Evolutionary conservation across 1,139 yeast genomes (phyloP), one percentile per base, ranked within the genome.

Genomic region (Zygosaccharomyces sapae): DNA sequence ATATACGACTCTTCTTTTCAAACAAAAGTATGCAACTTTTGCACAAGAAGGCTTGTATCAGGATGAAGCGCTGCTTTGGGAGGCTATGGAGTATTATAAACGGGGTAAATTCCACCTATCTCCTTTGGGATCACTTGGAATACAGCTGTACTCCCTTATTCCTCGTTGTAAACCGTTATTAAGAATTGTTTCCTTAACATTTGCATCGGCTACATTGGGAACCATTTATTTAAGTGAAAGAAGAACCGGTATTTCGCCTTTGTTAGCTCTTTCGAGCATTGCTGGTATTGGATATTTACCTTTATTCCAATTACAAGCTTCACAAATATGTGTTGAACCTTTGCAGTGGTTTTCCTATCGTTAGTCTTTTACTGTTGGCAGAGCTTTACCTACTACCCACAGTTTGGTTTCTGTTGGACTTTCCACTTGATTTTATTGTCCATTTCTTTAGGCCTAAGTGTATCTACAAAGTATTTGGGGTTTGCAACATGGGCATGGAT

Each of bases 381-480:
- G 55, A 66, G 65, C 48, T 59, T 74, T 40, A 74, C 73, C 49
- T 49, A 66, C 5, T 51, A 66, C 2, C 52, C 46, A 8, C 73
- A 73, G 1, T 73, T 77, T 37, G 50, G 75, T 0, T 55, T 50
- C 10, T 46, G 54, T 7, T 84, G 89, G 87, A 66, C 67, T 54
- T 58, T 60, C 35, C 63, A 65, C 43, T 58, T 79, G 34, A 7
- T 74, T 0, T 40, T 72, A 2, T 62, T 82, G 1, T 80, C 85
- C 0, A 22, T 81, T 2, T 70, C 75, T 0, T 51, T 82, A 12
- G 89, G 92, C 0, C 57, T 77, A 4, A 62, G 76, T 0, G 61
- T 77, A 0, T 71, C 85, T 1, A 71, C 79, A 2, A 77, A 81
- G 52, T 70, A 73, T 61, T 66, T 78, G 0, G 94, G 90, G 0